Percentiles rank a stretch among this genome's conserved stretches.
These are phyloP conservation scores for Irpex lacteus DNA, from an alignment of 1,284 basidiomycete genomes.

Conservation along the genomic window DNA sequence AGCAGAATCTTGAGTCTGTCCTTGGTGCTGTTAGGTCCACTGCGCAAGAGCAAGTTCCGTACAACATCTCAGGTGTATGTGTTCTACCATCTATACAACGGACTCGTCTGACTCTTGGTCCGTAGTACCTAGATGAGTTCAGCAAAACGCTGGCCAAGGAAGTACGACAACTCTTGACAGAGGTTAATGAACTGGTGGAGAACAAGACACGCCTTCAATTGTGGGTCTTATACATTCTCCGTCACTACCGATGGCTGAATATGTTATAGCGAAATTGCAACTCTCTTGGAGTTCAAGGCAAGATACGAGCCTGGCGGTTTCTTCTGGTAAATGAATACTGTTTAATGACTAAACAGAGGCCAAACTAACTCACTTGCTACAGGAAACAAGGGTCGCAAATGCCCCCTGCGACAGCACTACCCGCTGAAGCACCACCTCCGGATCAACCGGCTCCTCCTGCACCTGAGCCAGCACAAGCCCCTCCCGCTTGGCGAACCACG, in stretches of 20 bases:
- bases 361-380: not conserved
- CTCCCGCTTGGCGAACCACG: slow-evolving; percentile 13
- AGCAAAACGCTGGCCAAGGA: slow-evolving; percentile 76
- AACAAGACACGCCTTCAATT: slow-evolving; percentile 68
- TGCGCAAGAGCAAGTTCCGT: slow-evolving; percentile 68
- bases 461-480: slow-evolving; percentile 12
- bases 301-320: slow-evolving; percentile 76
- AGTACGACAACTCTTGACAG: slow-evolving; percentile 71
- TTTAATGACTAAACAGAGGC: not conserved
- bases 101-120: slow-evolving; percentile 8
- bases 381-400: slow-evolving; percentile 17
- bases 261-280: slow-evolving; percentile 59
- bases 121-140: slow-evolving; percentile 74
- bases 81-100: not conserved
- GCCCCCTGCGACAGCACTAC: slow-evolving; percentile 44
- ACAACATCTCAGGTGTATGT: slow-evolving; percentile 72
- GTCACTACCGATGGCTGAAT: slow-evolving; percentile 4
- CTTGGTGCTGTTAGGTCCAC: slow-evolving; percentile 60
- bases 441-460: slow-evolving; percentile 18
- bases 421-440: slow-evolving; percentile 22
- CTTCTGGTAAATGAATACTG: slow-evolving; percentile 52
- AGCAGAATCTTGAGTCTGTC: slow-evolving; percentile 59
- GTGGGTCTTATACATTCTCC: slow-evolving; percentile 41
- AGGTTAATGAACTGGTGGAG: slow-evolving; percentile 75
- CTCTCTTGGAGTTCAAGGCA: slow-evolving; percentile 59